A percentile compares a stretch with the other conserved stretches of the same genome.
Conservation (phyloP, 345 rosid species). For the Carallia pectinifolia region DNA sequence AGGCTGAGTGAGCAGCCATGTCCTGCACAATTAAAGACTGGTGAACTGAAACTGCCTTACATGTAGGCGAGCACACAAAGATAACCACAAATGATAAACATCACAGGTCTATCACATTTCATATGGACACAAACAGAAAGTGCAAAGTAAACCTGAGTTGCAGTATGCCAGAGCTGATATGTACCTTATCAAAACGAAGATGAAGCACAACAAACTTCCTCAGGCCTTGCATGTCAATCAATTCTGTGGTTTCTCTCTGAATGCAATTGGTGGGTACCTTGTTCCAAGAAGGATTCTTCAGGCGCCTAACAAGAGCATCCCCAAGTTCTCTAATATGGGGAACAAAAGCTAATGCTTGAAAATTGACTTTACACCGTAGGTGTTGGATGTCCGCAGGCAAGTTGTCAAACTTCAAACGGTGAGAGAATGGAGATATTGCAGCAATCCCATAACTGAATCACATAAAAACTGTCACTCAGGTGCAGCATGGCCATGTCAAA, state of each 20-base stretch:
- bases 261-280: conserved; percentile 29
- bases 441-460: conserved; percentile 73
- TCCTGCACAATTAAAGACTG: conserved; percentile 51
- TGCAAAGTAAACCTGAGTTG: background rate
- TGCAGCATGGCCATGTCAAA: background rate
- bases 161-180: background rate
- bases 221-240: conserved; percentile 34
- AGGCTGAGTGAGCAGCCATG: conserved; percentile 99
- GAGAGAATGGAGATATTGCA: conserved; percentile 95
- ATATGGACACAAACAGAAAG: background rate
- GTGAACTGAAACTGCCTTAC: background rate
- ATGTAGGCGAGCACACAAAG: background rate
- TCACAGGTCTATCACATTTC: background rate
- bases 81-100: conserved; percentile 3
- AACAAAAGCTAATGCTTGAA: conserved; percentile 75
- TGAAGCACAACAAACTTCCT: conserved; percentile 82
- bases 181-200: conserved; percentile 95
- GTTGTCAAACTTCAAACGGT: conserved; percentile 82
- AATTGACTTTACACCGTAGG: conserved; percentile 91
- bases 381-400: conserved; percentile 71
- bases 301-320: conserved; percentile 64
- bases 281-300: conserved; percentile 44
- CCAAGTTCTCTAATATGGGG: conserved; percentile 62
- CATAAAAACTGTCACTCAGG: background rate
- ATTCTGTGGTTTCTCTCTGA: conserved; percentile 35